Evolutionary conservation across 2,329 filamentous ascomycete species (phyloP).

Genomic region (Drechmeria coniospora): DNA sequence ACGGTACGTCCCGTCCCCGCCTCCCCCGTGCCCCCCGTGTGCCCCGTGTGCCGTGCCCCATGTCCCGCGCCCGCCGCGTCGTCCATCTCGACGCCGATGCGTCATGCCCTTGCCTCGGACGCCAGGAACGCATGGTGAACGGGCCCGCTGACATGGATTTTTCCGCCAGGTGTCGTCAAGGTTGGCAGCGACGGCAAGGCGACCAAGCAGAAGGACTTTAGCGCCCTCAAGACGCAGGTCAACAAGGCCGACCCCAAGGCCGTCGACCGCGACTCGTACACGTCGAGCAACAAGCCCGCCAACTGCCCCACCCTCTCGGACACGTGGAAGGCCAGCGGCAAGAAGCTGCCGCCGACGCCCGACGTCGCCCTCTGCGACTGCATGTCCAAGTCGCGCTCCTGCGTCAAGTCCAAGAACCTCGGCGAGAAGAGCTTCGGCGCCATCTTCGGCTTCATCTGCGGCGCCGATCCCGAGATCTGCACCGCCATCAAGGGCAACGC

Average conservation of each 20-base stretch:
- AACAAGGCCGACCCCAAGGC: constrained; percentile 49
- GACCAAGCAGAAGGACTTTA: constrained; percentile 59
- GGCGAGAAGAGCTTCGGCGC: constrained; percentile 42
- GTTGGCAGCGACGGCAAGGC: constrained; percentile 42
- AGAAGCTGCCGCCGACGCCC: constrained; percentile 69
- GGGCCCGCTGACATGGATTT: background rate
- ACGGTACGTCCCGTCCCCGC: constrained; percentile 36
- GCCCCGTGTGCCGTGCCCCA: too few species aligned
- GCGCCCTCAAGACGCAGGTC: constrained; percentile 54
- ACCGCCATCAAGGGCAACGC: constrained; percentile 43
- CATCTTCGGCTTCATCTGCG: constrained; percentile 65
- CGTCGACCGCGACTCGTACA: constrained; percentile 54
- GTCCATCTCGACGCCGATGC: too few species aligned
- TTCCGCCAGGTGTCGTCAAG: constrained; percentile 45
- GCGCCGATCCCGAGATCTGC: constrained; percentile 39
- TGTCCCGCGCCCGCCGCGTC: too few species aligned
- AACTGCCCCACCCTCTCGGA: constrained; percentile 52
- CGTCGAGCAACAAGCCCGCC: constrained; percentile 52
- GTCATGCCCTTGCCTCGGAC: too few species aligned
- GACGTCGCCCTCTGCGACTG: constrained; percentile 69
- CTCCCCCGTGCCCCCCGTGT: too few species aligned
- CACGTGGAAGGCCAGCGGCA: constrained; percentile 49
- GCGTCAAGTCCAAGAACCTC: constrained; percentile 56
- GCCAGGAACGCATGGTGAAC: too few species aligned
- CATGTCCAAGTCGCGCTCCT: constrained; percentile 48